phyloP scores from a whole-genome alignment of 2,329 filamentous ascomycete species.

The Chalaropsis thielavioides region DNA sequence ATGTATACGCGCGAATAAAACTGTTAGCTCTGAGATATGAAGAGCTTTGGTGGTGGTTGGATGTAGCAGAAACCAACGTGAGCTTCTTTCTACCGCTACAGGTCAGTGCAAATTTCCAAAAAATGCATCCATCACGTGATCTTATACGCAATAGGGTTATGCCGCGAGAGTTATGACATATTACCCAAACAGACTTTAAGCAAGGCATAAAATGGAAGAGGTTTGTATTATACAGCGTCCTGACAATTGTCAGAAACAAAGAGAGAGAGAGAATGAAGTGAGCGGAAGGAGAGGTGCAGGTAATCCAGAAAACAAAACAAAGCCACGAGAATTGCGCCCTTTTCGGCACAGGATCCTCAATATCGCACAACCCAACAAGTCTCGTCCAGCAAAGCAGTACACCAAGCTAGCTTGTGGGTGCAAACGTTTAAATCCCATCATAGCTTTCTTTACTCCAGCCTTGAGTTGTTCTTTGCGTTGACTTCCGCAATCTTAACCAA shows the following conservation, averaged over 20 bases:
- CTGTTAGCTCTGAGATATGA: neutral
- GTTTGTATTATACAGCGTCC: neutral
- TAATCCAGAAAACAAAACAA: neutral
- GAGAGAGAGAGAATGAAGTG: neutral
- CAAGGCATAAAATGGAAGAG: too few species aligned
- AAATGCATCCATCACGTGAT: neutral
- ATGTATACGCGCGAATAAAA: neutral
- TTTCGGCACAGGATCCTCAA: neutral
- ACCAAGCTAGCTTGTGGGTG: neutral
- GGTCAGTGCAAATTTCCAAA: slow-evolving; percentile 2
- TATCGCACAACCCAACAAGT: neutral
- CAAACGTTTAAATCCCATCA: neutral
- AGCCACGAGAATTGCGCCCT: neutral
- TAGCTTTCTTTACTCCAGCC: slow-evolving; percentile 23
- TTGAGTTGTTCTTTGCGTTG: slow-evolving; percentile 52
- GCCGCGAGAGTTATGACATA: too few species aligned
- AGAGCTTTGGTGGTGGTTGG: neutral
- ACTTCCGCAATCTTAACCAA: slow-evolving; percentile 57
- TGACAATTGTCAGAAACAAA: neutral
- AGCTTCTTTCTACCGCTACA: neutral
- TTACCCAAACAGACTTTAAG: too few species aligned
- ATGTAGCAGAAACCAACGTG: neutral
- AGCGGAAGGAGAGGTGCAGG: neutral
- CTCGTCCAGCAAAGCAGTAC: neutral
- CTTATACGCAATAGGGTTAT: neutral